These are phyloP conservation scores for Nakazawaea anatomiae DNA, from an alignment of 805 yeast genomes.

Conservation along the genomic window DNA sequence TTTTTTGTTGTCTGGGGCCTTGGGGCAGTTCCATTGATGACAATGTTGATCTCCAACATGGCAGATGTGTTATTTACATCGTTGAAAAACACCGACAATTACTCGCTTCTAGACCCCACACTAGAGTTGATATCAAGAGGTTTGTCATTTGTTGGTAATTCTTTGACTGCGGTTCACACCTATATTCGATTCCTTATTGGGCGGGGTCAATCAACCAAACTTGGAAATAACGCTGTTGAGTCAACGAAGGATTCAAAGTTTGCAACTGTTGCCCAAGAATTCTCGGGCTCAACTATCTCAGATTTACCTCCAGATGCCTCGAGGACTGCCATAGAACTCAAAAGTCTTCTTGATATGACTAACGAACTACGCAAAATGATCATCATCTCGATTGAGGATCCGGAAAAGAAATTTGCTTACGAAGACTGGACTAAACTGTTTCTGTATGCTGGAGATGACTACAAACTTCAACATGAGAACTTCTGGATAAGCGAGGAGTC, in stretches of 20 bases:
- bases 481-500: constrained; percentile 65
- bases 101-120: constrained; percentile 1
- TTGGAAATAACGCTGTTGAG: background rate
- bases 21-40: constrained; percentile 82
- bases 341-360: constrained; percentile 20
- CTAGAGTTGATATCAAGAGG: background rate
- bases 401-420: constrained; percentile 36
- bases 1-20: constrained; percentile 79
- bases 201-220: too few species aligned
- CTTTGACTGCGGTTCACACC: background rate
- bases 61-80: constrained; percentile 51
- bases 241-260: background rate
- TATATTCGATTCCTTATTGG: too few species aligned
- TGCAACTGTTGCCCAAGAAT: background rate
- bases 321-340: constrained; percentile 12
- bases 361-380: constrained; percentile 25
- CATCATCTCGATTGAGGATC: constrained; percentile 30
- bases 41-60: constrained; percentile 64
- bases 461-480: constrained; percentile 17
- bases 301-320: constrained; percentile 4
- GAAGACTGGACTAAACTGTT: constrained; percentile 47
- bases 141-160: background rate
- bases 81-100: constrained; percentile 15
- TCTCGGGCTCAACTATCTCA: background rate
- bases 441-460: constrained; percentile 22